Evolutionary conservation across 1,139 yeast genomes (phyloP).

Genomic region (Blastobotrys niveus): DNA sequence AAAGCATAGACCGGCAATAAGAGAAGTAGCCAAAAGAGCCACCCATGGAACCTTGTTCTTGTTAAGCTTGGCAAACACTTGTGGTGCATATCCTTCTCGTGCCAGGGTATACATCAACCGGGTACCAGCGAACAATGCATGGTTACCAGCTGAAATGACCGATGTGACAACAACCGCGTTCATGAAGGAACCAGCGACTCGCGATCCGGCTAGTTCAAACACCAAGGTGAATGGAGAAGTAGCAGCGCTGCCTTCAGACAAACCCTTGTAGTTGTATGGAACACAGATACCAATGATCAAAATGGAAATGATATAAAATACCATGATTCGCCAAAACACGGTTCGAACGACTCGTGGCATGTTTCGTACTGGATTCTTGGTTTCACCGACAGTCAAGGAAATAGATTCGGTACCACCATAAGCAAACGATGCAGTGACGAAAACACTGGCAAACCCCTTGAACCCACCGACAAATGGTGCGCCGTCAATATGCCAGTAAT

Average conservation of each 20-base stretch:
- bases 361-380: constrained; percentile 50
- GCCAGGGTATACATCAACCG: constrained; percentile 46
- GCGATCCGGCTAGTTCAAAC: constrained; percentile 47
- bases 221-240: constrained; percentile 65
- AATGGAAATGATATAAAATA: constrained; percentile 43
- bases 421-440: constrained; percentile 60
- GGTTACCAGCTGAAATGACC: constrained; percentile 49
- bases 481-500: constrained; percentile 45
- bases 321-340: constrained; percentile 50
- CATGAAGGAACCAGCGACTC: constrained; percentile 45
- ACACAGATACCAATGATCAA: constrained; percentile 45
- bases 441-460: constrained; percentile 45
- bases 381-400: constrained; percentile 63
- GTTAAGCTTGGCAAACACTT: constrained; percentile 41
- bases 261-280: constrained; percentile 41
- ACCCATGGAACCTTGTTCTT: constrained; percentile 47
- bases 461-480: constrained; percentile 57
- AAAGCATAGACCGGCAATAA: constrained; percentile 59
- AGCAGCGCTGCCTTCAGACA: constrained; percentile 40
- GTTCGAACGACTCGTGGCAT: constrained; percentile 55
- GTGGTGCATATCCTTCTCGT: constrained; percentile 47
- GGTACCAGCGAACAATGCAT: constrained; percentile 47
- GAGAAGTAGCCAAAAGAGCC: constrained; percentile 36
- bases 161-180: constrained; percentile 49
- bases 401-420: constrained; percentile 65